Conservation (phyloP, 768 basidiomycete species). For the Termitomyces sp. region DNA sequence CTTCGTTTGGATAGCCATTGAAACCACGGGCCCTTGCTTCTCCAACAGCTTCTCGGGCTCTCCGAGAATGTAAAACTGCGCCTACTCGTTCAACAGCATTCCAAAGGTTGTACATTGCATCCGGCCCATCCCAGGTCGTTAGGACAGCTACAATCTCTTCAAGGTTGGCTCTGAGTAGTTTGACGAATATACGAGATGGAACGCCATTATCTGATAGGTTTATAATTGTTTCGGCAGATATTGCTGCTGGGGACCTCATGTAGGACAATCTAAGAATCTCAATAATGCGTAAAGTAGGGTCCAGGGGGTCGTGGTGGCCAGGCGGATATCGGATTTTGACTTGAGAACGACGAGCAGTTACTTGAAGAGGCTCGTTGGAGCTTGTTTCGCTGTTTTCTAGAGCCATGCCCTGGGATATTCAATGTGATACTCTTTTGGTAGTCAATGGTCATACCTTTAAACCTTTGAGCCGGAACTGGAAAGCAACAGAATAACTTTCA, state of each 20-base stretch:
- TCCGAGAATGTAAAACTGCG: conserved; percentile 27
- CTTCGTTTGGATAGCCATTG: conserved; percentile 30
- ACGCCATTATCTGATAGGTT: conserved; percentile 66
- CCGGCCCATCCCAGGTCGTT: conserved; percentile 37
- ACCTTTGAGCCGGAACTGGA: conserved; percentile 46
- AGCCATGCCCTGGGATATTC: conserved; percentile 27
- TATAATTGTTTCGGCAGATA: conserved; percentile 55
- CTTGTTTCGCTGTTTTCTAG: conserved; percentile 8
- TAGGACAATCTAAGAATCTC: conserved; percentile 50
- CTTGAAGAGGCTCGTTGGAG: conserved; percentile 13
- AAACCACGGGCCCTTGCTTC: conserved; percentile 41
- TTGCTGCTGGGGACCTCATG: conserved; percentile 35
- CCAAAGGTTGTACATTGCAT: conserved; percentile 39
- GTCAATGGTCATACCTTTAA: conserved; percentile 29
- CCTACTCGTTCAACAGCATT: conserved; percentile 27
- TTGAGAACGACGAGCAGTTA: conserved; percentile 36
- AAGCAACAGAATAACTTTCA: conserved; percentile 35
- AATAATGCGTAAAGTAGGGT: conserved; percentile 40
- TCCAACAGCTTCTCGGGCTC: conserved; percentile 26
- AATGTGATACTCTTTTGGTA: neutral
- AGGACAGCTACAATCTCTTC: conserved; percentile 30
- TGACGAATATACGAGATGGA: conserved; percentile 29
- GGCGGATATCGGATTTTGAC: conserved; percentile 38
- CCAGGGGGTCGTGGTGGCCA: conserved; percentile 14
- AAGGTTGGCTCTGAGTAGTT: conserved; percentile 30